Percentiles rank a stretch among this genome's conserved stretches.
Evolutionary conservation across 805 yeast species (phyloP).

Genomic region (Kodamaea leandrae): DNA sequence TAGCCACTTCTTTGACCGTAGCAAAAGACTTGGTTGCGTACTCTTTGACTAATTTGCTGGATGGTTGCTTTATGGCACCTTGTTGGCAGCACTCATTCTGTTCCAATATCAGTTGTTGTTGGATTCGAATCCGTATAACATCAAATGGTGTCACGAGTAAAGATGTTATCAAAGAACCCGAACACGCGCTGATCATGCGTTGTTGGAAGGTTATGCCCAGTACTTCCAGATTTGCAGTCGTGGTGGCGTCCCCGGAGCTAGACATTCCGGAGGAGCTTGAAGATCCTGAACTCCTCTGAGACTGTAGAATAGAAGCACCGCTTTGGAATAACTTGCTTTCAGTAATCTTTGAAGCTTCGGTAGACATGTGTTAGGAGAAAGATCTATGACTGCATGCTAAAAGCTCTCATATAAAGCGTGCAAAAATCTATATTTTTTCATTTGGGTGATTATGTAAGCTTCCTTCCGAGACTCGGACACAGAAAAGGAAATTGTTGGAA

Average conservation of each 20-base stretch:
- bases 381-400: too few relatives aligned
- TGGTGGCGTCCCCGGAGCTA: neutral
- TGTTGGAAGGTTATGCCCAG: constrained; percentile 48
- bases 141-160: constrained; percentile 77
- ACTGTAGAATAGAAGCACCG: too few relatives aligned
- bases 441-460: too few relatives aligned
- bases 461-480: too few relatives aligned
- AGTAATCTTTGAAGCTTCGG: too few relatives aligned
- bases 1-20: constrained; percentile 2
- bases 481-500: too few relatives aligned
- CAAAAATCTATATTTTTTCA: too few relatives aligned
- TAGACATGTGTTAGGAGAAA: too few relatives aligned
- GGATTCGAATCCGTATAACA: constrained; percentile 72
- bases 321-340: too few relatives aligned
- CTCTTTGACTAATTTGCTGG: constrained; percentile 13
- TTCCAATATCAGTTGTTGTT: constrained; percentile 65
- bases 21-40: neutral
- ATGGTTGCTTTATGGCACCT: constrained; percentile 17
- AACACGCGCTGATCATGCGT: constrained; percentile 75
- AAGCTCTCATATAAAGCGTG: too few relatives aligned
- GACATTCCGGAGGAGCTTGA: neutral
- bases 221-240: constrained; percentile 5
- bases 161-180: constrained; percentile 72
- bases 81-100: constrained; percentile 27
- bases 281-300: too few relatives aligned